Percentiles rank a stretch among this genome's conserved stretches.
These are phyloP conservation scores for Pyrus hybrid DNA, from an alignment of 331 rosid genomes.

Conservation along the genomic window DNA sequence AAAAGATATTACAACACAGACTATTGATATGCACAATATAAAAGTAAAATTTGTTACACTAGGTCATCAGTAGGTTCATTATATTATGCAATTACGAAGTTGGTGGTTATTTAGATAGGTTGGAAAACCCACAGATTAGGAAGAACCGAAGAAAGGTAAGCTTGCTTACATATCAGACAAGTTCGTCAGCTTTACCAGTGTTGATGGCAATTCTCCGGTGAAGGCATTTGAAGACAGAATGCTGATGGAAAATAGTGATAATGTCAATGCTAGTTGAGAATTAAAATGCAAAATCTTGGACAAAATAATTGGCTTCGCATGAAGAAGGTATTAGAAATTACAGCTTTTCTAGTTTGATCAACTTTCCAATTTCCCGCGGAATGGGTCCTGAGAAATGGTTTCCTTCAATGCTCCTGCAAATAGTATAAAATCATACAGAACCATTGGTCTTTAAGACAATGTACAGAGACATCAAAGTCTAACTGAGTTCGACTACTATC, in stretches of 20 bases:
- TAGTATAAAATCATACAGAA: not conserved
- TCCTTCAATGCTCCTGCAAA: constrained; percentile 80
- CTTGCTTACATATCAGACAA: constrained; percentile 71
- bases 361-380: constrained; percentile 58
- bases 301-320: not conserved
- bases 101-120: not conserved
- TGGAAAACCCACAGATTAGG: not conserved
- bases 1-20: not conserved
- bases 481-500: not conserved
- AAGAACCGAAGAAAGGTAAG: constrained; percentile 2
- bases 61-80: no score
- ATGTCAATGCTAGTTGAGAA: constrained; percentile 4
- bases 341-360: constrained; percentile 58
- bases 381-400: constrained; percentile 57
- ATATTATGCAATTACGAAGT: no score
- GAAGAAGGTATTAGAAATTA: constrained; percentile 28
- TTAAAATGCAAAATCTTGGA: not conserved
- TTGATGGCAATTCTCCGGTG: constrained; percentile 60
- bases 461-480: not conserved
- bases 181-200: constrained; percentile 61
- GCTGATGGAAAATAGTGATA: constrained; percentile 33
- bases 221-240: constrained; percentile 63
- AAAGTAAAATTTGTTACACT: not conserved
- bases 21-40: not conserved
- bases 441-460: not conserved